phyloP scores from a whole-genome alignment of 2,329 filamentous ascomycete species.

The Dothistroma septosporum region DNA sequence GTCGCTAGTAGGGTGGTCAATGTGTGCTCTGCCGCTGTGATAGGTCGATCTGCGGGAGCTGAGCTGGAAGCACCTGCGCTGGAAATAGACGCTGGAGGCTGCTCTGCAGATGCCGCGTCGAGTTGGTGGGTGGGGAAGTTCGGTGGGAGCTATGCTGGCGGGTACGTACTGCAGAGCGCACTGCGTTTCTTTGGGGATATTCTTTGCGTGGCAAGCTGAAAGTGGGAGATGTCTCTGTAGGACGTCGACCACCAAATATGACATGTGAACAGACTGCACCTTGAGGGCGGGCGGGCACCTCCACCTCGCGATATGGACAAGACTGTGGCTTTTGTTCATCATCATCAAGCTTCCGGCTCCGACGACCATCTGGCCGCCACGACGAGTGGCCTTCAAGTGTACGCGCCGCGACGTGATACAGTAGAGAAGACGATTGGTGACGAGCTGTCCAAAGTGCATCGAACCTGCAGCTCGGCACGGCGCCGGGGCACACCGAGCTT shows the following conservation, averaged over 20 bases:
- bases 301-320: not conserved
- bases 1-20: constrained; percentile 1
- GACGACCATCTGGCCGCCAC: constrained; percentile 3
- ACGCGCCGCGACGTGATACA: constrained; percentile 15
- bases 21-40: constrained; percentile 14
- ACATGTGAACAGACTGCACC: constrained; percentile 3
- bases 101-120: constrained; percentile 1
- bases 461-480: not conserved
- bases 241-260: constrained; percentile 1
- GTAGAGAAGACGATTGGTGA: constrained; percentile 15
- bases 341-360: constrained; percentile 11
- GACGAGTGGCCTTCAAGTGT: constrained; percentile 1
- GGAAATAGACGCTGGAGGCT: constrained; percentile 20
- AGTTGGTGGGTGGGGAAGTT: not conserved
- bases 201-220: constrained; percentile 2
- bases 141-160: not conserved
- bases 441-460: constrained; percentile 5
- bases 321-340: not conserved
- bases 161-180: not conserved
- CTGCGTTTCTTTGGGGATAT: constrained; percentile 1
- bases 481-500: constrained; percentile 1
- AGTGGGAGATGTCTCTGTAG: not conserved
- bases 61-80: constrained; percentile 11
- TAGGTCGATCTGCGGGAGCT: constrained; percentile 16
- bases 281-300: too few relatives aligned